A percentile compares a stretch with the other conserved stretches of the same genome.
These are phyloP conservation scores for Paragyromitra xinjiangensis DNA, from an alignment of 495 filamentous ascomycete species.

Conservation along the genomic window DNA sequence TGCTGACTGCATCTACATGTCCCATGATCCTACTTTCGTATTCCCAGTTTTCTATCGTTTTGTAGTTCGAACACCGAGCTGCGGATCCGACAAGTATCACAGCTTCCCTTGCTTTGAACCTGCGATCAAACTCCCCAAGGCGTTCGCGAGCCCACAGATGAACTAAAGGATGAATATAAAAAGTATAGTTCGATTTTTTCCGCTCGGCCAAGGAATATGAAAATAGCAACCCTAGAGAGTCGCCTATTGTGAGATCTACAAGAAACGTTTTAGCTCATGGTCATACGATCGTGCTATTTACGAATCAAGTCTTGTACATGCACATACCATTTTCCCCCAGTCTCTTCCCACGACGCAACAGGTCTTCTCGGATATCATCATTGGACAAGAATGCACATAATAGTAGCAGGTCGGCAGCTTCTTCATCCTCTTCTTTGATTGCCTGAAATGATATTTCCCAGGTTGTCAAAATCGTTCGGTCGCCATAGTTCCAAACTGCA, in stretches of 20 bases:
- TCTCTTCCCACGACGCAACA: background rate
- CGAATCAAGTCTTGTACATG: background rate
- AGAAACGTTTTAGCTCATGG: background rate
- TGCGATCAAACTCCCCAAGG: background rate
- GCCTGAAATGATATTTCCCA: background rate
- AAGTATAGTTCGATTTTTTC: background rate
- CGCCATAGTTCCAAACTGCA: background rate
- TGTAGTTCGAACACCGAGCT: no score
- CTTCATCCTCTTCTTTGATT: background rate
- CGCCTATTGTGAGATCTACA: background rate
- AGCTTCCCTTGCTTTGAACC: background rate
- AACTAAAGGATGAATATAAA: constrained; percentile 12
- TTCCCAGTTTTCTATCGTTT: background rate
- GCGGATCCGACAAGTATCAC: background rate
- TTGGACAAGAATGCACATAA: background rate
- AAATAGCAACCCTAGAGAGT: constrained; percentile 3
- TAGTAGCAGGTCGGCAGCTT: background rate
- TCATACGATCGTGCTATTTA: background rate
- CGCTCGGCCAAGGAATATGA: constrained; percentile 18
- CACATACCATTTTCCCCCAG: background rate
- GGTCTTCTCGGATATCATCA: background rate
- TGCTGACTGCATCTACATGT: background rate
- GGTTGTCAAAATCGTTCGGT: background rate
- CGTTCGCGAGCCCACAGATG: constrained; percentile 13
- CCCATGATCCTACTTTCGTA: constrained; percentile 10